A percentile compares a stretch with the other conserved stretches of the same genome.
Conservation (phyloP, 83 land plant genomes). For the Picea abies region DNA sequence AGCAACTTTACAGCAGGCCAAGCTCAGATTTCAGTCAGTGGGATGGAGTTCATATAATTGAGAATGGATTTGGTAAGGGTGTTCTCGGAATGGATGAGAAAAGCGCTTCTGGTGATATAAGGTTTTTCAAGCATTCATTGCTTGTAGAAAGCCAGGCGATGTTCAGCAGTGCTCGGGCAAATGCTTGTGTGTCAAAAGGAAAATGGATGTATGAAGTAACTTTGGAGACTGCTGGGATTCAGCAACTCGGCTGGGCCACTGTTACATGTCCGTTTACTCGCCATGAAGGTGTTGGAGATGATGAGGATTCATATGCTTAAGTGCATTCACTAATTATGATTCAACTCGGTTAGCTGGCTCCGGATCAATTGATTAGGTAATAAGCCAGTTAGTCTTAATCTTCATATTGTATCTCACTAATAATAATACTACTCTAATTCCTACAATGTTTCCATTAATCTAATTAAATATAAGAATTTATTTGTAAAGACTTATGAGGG, state of each 20-base stretch:
- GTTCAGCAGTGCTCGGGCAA: conserved; percentile 92
- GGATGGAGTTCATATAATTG: conserved; percentile 59
- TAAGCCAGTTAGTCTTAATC: no score
- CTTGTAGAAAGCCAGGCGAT: conserved; percentile 78
- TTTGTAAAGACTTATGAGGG: no score
- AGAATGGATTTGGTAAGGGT: conserved; percentile 23
- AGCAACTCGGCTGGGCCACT: conserved; percentile 98
- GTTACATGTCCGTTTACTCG: conserved; percentile 79
- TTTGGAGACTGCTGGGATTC: conserved; percentile 91
- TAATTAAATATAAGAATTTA: no score
- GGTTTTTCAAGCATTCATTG: conserved; percentile 38
- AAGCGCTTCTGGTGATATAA: conserved; percentile 73
- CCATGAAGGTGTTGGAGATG: conserved; percentile 92
- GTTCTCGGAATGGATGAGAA: conserved; percentile 56
- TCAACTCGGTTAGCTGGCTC: no score
- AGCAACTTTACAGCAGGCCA: conserved; percentile 1
- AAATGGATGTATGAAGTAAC: conserved; percentile 98
- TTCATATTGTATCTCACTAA: no score
- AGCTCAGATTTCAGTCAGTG: conserved; percentile 15
- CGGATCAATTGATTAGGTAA: no score
- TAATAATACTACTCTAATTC: no score
- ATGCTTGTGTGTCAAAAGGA: conserved; percentile 83
- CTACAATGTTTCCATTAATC: no score
- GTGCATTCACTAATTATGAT: no score
- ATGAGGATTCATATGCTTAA: conserved; percentile 95